Base-by-base conservation (phyloP, 2,329 filamentous ascomycete species). In the Colletotrichum abscissum region DNA sequence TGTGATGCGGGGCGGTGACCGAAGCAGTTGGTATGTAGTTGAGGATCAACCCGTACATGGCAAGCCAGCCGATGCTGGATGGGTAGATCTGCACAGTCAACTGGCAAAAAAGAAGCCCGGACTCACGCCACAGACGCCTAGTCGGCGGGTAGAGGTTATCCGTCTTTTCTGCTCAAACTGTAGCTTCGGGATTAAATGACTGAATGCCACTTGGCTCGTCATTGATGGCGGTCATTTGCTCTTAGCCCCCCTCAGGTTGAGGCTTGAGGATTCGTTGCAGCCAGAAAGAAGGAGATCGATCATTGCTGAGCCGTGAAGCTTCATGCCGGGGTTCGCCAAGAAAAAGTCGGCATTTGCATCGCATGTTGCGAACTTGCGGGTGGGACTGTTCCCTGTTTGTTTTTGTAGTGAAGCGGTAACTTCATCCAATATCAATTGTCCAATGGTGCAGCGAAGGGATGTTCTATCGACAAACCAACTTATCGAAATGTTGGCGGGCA, bases 131-230 rank as follows among this genome's bases (percentile, higher is more conserved):
- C 33, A 33, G 67, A 16, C 63, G 42, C 57, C 49, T 52, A 38
- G 28, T 22, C 35, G 67, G 62, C 70, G 70, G 67, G 60, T 66
- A 70, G 67, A 73, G 69, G 60, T 26, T 60, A 70, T 73, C 70
- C 70, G 67, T 49, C 59, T 69, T 24, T 49, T 38, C 66, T 60
- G 59, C 52, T 42, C 67, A 38, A 57, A 52, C 55, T 56, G 56
- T 73, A 69, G 70, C 67, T 60, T 46, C 60, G 42, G 33, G 35
- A 46, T 35, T 12, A 11, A 12, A 35, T 70, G 38, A 33, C 26
- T 35, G 46, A 55, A 35, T 56, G 60, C 12, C n/a, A 33, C n/a
- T 49, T 52, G 24, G 49, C 46, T 70, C 56, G 46, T 56, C 58
- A 55, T 24, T 24, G 66, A 49, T 28, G 56, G 42, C 9, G 58